These are phyloP conservation scores for Penicillium sp. DNA, from an alignment of 2,329 filamentous ascomycete genomes.

Conservation along the genomic window DNA sequence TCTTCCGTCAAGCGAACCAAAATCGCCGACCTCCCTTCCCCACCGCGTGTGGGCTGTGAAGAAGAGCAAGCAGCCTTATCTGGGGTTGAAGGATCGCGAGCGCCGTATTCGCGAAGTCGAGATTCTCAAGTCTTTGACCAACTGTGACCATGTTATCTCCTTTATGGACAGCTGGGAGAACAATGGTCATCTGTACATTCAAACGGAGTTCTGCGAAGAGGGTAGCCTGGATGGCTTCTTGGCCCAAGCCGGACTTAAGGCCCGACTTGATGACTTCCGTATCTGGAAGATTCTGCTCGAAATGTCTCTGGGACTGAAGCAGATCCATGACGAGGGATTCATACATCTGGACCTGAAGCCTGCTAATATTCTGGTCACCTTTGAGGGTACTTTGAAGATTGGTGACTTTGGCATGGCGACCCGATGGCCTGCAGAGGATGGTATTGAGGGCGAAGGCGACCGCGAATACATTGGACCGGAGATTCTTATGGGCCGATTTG, in stretches of 20 bases:
- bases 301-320: slow-evolving; percentile 74
- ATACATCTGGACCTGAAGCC: slow-evolving; percentile 67
- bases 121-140: slow-evolving; percentile 70
- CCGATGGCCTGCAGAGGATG: slow-evolving; percentile 68
- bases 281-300: slow-evolving; percentile 98
- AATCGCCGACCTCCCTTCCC: slow-evolving; percentile 54
- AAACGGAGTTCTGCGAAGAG: slow-evolving; percentile 95
- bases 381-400: slow-evolving; percentile 64
- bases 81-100: slow-evolving; percentile 75
- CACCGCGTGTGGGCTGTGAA: slow-evolving; percentile 83
- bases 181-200: slow-evolving; percentile 83
- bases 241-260: slow-evolving; percentile 74
- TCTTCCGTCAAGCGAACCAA: slow-evolving; percentile 47
- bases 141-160: slow-evolving; percentile 80
- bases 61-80: slow-evolving; percentile 78
- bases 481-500: slow-evolving; percentile 78
- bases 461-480: slow-evolving; percentile 95
- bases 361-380: slow-evolving; percentile 64
- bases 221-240: slow-evolving; percentile 87
- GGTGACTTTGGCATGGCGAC: slow-evolving; percentile 72
- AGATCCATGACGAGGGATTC: slow-evolving; percentile 85
- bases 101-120: slow-evolving; percentile 80
- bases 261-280: slow-evolving; percentile 89
- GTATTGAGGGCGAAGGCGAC: slow-evolving; percentile 88
- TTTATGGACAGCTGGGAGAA: slow-evolving; percentile 87